Conservation (phyloP, 495 filamentous ascomycete species). For the Penicillium dipodomyicola region DNA sequence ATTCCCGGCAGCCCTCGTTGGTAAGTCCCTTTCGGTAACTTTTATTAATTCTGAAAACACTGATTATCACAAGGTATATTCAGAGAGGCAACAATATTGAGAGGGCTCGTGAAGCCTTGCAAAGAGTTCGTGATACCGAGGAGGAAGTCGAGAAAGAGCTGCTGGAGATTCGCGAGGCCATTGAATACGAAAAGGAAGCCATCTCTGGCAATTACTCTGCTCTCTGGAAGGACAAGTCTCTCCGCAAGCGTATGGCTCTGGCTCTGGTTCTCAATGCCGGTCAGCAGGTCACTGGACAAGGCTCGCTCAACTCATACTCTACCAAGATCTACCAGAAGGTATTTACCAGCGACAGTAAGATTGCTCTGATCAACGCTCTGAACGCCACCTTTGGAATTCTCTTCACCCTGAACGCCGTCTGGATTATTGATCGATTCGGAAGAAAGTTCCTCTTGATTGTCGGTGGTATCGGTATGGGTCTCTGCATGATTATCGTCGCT, state of each 20-base stretch:
- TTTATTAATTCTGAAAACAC: not conserved
- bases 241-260: slow-evolving; percentile 55
- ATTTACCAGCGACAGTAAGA: slow-evolving; percentile 50
- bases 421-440: slow-evolving; percentile 64
- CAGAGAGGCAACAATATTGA: slow-evolving; percentile 52
- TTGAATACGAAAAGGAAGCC: slow-evolving; percentile 62
- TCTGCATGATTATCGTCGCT: slow-evolving; percentile 65
- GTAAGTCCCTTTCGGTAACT: slow-evolving; percentile 22
- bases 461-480: slow-evolving; percentile 68
- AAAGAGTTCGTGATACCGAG: slow-evolving; percentile 53
- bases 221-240: slow-evolving; percentile 59
- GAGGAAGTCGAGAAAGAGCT: slow-evolving; percentile 60
- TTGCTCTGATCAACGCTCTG: slow-evolving; percentile 67
- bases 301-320: slow-evolving; percentile 61
- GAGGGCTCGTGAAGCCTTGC: slow-evolving; percentile 50
- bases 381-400: slow-evolving; percentile 64
- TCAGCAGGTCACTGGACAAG: slow-evolving; percentile 61
- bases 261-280: slow-evolving; percentile 58
- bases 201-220: slow-evolving; percentile 55
- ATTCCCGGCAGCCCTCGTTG: slow-evolving; percentile 60
- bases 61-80: slow-evolving; percentile 41
- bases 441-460: slow-evolving; percentile 65
- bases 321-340: slow-evolving; percentile 64
- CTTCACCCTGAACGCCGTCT: slow-evolving; percentile 72
- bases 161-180: slow-evolving; percentile 54